A percentile compares a stretch with the other conserved stretches of the same genome.
phyloP scores from a whole-genome alignment of 371 early-diverging fungal genomes.

The Entomophthora muscae region DNA sequence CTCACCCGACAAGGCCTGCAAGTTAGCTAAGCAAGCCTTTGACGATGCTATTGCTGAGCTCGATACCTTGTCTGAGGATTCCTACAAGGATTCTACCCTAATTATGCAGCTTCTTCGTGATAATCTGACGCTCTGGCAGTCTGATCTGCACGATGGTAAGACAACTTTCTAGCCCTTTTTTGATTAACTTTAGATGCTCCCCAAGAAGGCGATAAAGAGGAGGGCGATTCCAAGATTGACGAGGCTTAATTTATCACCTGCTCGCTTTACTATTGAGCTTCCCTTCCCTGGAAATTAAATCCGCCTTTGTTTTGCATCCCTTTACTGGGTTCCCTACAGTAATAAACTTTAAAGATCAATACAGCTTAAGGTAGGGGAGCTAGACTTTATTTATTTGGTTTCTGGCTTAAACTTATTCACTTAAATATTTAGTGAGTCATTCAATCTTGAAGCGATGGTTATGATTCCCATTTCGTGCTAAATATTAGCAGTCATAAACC shows the following conservation, averaged over 20 bases:
- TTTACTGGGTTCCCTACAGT: not conserved
- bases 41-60: slow-evolving; percentile 74
- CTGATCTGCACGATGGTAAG: slow-evolving; percentile 32
- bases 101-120: slow-evolving; percentile 85
- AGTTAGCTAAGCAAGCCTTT: slow-evolving; percentile 72
- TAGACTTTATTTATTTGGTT: no score
- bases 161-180: not conserved
- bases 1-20: slow-evolving; percentile 59
- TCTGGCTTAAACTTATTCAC: no score
- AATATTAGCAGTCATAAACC: no score
- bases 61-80: slow-evolving; percentile 65
- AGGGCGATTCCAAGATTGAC: not conserved
- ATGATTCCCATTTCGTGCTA: no score
- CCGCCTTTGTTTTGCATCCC: not conserved
- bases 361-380: not conserved
- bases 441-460: no score
- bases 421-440: no score
- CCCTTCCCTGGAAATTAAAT: not conserved
- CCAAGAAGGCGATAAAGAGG: not conserved
- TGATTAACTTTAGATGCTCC: not conserved
- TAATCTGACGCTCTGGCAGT: slow-evolving; percentile 79
- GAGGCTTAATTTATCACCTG: not conserved
- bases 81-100: slow-evolving; percentile 77
- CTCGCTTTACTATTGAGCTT: not conserved
- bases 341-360: not conserved